These are phyloP conservation scores for Podila clonocystis DNA, from an alignment of 192 early-diverging fungal species.

Conservation along the genomic window DNA sequence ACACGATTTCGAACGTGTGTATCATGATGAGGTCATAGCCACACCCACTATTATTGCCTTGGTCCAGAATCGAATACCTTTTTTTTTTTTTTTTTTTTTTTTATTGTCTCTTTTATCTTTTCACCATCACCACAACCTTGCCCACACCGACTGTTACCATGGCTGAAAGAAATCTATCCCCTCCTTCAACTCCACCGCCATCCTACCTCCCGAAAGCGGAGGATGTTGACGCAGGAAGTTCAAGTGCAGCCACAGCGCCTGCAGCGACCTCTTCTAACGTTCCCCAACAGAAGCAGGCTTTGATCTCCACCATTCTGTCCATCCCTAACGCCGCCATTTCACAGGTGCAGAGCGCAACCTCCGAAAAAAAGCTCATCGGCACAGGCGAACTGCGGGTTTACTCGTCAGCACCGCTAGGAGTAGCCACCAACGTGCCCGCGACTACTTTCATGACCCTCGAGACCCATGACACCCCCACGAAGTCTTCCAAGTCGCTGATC, in stretches of 20 bases:
- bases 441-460: slow-evolving; percentile 43
- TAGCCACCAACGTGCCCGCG: not conserved
- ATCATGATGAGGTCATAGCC: no score
- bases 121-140: no score
- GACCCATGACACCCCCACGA: slow-evolving; percentile 35
- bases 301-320: slow-evolving; percentile 26
- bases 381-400: slow-evolving; percentile 37
- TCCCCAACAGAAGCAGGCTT: not conserved
- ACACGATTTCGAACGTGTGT: no score
- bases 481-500: slow-evolving; percentile 35
- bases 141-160: not conserved
- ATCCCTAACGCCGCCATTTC: slow-evolving; percentile 28
- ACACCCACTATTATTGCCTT: no score
- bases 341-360: slow-evolving; percentile 8
- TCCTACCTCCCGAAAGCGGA: not conserved
- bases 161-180: not conserved
- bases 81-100: no score
- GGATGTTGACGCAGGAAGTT: not conserved
- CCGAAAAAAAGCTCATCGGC: slow-evolving; percentile 25
- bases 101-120: no score
- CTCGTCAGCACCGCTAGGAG: slow-evolving; percentile 9
- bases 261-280: not conserved
- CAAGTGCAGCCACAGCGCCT: no score
- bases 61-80: no score
- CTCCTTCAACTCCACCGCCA: not conserved